Evolutionary conservation across 129 eudicot genomes (phyloP), one percentile per base, ranked within the genome.

Genomic region (Pittosporum tobira): DNA sequence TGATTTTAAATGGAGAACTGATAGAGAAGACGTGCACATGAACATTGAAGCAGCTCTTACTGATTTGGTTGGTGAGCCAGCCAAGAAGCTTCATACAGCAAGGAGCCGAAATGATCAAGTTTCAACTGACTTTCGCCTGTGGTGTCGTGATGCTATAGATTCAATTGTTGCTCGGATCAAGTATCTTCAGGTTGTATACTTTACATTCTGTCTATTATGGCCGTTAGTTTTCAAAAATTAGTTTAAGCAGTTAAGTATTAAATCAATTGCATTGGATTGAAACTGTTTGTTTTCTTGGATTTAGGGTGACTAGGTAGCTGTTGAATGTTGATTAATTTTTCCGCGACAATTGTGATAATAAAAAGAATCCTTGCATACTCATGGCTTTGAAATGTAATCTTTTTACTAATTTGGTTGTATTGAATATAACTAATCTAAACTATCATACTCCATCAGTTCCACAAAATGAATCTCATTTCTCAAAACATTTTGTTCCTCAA

Each of bases 101-200:
- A 75, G 97, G 57, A 89, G 95, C 75, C 78, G 95, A 68, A 89
- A 89, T 57, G 97, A 89, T 85, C 97, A 89, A 82, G 97, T 89
- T 48, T 75, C 79, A 48, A 89, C 97, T 24, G 95, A 89, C 61
- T 82, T 89, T 65, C 95, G 95, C 21, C 70, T 89, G 48, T 89
- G 97, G 97, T 89, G 88, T 71, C 83, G 97, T 13, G 97, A 89
- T 79, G 88, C 95, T 51, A 75, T 84, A 58, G 93, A 82, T 66
- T 62, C 64, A 0, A 82, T 79, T 40, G 42, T 77, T 66, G 20
- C 70, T 25, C 68, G 65, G 2, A 79, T 89, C 27, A 79, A 71
- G 48, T 61, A 65, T 51, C 85, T 89, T 73, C 93, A 82, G 95
- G 97, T 89, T 48, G 23, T 58, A 44, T 48, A 29, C 29, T 57